A percentile compares a stretch with the other conserved stretches of the same genome.
Conservation (phyloP, 768 basidiomycete species). For the Boletus subparvulus region DNA sequence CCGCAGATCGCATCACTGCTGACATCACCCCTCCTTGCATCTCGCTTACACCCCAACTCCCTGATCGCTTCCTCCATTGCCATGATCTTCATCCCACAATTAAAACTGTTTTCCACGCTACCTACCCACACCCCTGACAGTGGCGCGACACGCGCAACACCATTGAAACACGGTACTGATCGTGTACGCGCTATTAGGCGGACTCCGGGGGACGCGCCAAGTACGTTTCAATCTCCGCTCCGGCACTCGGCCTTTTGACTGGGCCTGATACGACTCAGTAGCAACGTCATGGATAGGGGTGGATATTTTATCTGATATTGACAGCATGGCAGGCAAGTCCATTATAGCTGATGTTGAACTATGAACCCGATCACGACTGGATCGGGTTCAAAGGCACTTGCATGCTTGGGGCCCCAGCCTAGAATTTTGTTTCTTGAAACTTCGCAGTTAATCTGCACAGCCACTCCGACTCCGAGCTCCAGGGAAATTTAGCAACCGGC, state of each 20-base stretch:
- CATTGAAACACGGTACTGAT: neutral
- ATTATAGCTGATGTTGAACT: no score
- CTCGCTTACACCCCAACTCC: neutral
- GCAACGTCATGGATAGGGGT: no score
- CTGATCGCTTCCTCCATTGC: neutral
- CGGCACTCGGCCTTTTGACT: constrained; percentile 5
- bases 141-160: neutral
- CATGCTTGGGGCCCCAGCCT: no score
- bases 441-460: neutral
- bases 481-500: neutral
- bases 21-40: constrained; percentile 9
- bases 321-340: no score
- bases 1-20: constrained; percentile 20
- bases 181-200: neutral
- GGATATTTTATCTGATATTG: no score
- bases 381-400: neutral
- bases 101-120: no score
- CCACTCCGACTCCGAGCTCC: constrained; percentile 1
- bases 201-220: neutral
- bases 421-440: neutral
- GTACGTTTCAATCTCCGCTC: constrained; percentile 7
- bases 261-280: no score
- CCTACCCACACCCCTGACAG: neutral
- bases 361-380: no score
- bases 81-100: neutral